These are phyloP conservation scores for Pseudomonodictys pantanalensis DNA, from an alignment of 495 filamentous ascomycete genomes.

Conservation along the genomic window DNA sequence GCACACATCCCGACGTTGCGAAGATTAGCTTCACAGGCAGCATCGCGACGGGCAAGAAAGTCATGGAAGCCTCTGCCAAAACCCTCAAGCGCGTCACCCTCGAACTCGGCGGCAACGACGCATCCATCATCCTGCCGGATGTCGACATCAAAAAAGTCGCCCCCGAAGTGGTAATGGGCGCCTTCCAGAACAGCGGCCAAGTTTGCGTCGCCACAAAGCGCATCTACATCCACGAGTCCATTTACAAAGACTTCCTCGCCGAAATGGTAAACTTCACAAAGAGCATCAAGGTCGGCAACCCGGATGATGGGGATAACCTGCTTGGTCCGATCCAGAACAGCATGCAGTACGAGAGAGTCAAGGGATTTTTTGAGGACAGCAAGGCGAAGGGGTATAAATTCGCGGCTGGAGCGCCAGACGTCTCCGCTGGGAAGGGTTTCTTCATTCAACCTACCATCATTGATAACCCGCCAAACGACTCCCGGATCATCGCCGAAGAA, in stretches of 20 bases:
- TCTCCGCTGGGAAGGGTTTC: conserved; percentile 45
- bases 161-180: conserved; percentile 53
- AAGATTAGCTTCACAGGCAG: conserved; percentile 73
- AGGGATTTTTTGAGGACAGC: conserved; percentile 46
- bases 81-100: conserved; percentile 62
- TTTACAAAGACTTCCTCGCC: conserved; percentile 61
- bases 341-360: conserved; percentile 49
- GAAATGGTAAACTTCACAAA: conserved; percentile 56
- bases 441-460: conserved; percentile 59
- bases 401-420: conserved; percentile 44
- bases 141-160: conserved; percentile 61
- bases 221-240: conserved; percentile 65
- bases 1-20: conserved; percentile 57
- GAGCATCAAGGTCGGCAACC: conserved; percentile 41
- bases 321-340: conserved; percentile 55
- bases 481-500: conserved; percentile 50
- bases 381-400: conserved; percentile 44
- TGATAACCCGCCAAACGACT: conserved; percentile 55
- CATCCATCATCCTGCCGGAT: conserved; percentile 62
- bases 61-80: conserved; percentile 58
- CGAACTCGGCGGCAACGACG: conserved; percentile 67
- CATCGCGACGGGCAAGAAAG: conserved; percentile 59
- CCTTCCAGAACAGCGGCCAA: conserved; percentile 62
- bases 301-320: conserved; percentile 36
- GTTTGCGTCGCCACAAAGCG: conserved; percentile 64